A percentile compares a stretch with the other conserved stretches of the same genome.
Conservation (phyloP, 2,329 filamentous ascomycete genomes). For the Zasmidium citrigriseum region DNA sequence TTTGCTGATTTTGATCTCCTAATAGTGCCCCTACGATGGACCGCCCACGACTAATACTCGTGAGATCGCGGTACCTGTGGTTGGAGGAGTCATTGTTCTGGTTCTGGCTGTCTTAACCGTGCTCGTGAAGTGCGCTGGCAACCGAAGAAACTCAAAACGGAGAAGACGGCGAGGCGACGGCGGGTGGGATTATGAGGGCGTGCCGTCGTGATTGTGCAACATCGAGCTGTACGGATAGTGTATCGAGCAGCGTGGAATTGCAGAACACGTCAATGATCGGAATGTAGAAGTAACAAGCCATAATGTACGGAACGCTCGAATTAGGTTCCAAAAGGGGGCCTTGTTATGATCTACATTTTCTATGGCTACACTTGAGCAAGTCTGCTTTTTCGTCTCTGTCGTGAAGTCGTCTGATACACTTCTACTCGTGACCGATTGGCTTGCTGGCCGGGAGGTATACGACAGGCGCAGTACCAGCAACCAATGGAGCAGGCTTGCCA, state of each 20-base stretch:
- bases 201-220: conserved; percentile 47
- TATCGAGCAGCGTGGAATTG: no score
- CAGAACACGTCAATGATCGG: no score
- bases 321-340: no score
- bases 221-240: not conserved
- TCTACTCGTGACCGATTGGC: conserved; percentile 37
- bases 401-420: no score
- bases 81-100: conserved; percentile 64
- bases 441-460: conserved; percentile 28
- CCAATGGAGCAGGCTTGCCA: conserved; percentile 26
- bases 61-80: conserved; percentile 60
- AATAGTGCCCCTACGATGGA: conserved; percentile 60
- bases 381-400: no score
- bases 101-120: conserved; percentile 61
- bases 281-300: no score
- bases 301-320: no score
- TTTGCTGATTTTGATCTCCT: no score
- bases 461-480: conserved; percentile 31
- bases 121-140: conserved; percentile 66
- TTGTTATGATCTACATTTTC: no score
- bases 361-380: no score
- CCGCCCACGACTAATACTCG: conserved; percentile 39
- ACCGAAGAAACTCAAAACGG: conserved; percentile 56
- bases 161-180: conserved; percentile 45
- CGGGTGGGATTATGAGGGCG: conserved; percentile 69